Percentiles rank a stretch among this genome's conserved stretches.
Conservation (phyloP, 176 grass and related monocot species). For the Aechmea fasciata region DNA sequence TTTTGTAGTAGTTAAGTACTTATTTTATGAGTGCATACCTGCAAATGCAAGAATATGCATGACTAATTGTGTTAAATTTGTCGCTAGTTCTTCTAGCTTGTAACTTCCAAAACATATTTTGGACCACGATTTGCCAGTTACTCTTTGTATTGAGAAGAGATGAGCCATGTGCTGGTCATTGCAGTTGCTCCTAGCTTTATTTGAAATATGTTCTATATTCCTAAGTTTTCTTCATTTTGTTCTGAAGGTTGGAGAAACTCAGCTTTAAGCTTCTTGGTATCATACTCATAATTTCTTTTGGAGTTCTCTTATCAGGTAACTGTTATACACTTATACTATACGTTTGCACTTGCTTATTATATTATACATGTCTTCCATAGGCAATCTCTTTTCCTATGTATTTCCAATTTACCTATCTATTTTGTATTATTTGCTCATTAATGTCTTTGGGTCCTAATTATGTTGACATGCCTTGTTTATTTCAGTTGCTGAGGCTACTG, state of each 20-base stretch:
- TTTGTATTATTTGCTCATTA: neutral
- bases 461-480: slow-evolving; percentile 25
- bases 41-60: no score
- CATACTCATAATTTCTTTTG: slow-evolving; percentile 73
- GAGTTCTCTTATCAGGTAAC: slow-evolving; percentile 84
- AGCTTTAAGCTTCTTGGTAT: slow-evolving; percentile 88
- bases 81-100: no score
- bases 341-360: neutral
- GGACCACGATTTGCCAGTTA: no score
- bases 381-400: no score
- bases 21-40: no score
- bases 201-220: slow-evolving; percentile 15
- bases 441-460: slow-evolving; percentile 4
- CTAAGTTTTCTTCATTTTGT: slow-evolving; percentile 21
- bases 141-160: neutral
- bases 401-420: slow-evolving; percentile 5
- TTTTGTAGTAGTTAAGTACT: no score
- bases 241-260: slow-evolving; percentile 83
- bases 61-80: no score
- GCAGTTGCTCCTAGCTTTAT: neutral
- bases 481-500: slow-evolving; percentile 78
- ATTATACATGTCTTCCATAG: no score
- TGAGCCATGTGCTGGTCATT: neutral
- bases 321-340: neutral
- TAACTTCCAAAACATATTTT: no score